phyloP scores from a whole-genome alignment of 352 stramenopile species.

The Phytophthora foliorum region DNA sequence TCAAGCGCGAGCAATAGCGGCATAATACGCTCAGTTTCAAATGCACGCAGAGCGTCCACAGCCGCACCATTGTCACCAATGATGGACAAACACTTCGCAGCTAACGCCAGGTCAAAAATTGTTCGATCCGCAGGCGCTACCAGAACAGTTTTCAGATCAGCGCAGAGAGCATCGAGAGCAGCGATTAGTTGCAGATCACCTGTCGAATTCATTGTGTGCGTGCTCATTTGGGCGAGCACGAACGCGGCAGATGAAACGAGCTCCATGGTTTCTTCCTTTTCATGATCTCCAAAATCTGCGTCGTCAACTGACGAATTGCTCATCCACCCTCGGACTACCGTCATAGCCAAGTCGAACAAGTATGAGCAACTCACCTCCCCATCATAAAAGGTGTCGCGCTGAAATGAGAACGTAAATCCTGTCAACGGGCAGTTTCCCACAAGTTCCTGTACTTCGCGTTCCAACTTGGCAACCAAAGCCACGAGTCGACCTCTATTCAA shows the following conservation, averaged over 20 bases:
- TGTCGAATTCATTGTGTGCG: constrained; percentile 44
- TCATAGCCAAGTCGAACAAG: constrained; percentile 39
- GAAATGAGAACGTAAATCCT: constrained; percentile 32
- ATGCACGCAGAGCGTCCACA: constrained; percentile 46
- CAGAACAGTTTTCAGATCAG: constrained; percentile 37
- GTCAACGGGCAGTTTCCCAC: constrained; percentile 1
- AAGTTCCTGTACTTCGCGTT: constrained; percentile 50
- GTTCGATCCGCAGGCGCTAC: constrained; percentile 5
- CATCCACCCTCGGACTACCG: constrained; percentile 23
- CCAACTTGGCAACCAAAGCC: constrained; percentile 49
- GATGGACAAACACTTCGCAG: constrained; percentile 46
- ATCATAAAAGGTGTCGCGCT: constrained; percentile 25
- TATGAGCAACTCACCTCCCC: constrained; percentile 24
- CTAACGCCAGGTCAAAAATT: constrained; percentile 50
- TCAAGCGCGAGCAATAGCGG: constrained; percentile 51
- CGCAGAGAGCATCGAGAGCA: constrained; percentile 44
- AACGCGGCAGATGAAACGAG: constrained; percentile 36
- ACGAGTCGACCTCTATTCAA: constrained; percentile 42
- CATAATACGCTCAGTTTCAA: constrained; percentile 46
- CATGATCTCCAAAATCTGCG: constrained; percentile 22
- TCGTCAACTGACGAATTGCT: background rate
- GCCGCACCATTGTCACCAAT: constrained; percentile 36
- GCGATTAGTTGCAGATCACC: constrained; percentile 39
- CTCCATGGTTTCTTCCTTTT: constrained; percentile 33
- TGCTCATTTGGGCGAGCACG: constrained; percentile 55